Evolutionary conservation across 805 yeast species (phyloP), one percentile per base, ranked within the genome.

Genomic region (Metschnikowia orientalis): DNA sequence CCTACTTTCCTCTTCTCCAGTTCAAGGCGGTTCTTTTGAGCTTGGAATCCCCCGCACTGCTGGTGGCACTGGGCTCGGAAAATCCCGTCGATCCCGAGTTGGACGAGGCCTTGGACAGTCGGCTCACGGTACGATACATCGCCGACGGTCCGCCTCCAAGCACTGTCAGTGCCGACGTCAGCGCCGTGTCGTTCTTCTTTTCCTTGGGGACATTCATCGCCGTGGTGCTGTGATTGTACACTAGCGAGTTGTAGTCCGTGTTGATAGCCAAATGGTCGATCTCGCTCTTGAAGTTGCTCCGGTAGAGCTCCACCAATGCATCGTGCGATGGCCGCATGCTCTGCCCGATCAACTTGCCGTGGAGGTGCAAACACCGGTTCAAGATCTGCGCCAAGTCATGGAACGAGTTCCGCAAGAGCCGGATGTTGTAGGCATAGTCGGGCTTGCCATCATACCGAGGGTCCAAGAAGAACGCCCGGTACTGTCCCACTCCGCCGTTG

Each of bases 401-500:
- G 57, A 84, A 84, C 6, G 84, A 76, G 35, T 51, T 63, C 40
- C 51, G 62, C 53, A 70, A 62, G 40, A 62, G 54, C 33, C 62
- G 52, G 23, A 62, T 42, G 30, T 54, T 54, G 16, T 52, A 48
- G 3, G 48, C 50, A 32, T 60, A 54, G 16, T 55, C 59, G 6
- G 55, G 57, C 37, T 54, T 57, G 5, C 56, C 63, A 18, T 50
- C 56, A 33, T 59, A 58, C 31, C 55, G 54, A 2, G 57, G 45
- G 30, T 67, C 70, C 22, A 55, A 57, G 51, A 83, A 75, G 53
- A 87, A 85, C 2, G 73, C 73, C 35, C 89, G 69, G 58, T 83
- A 87, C 52, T 82, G 87, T 2, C 86, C 84, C 42, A 87, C 84
- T 37, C 96, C 96, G 21, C 96, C 96, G 53, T 87, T 87, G 5